Evolutionary conservation across 371 early-diverging fungal genomes (phyloP), one percentile per base, ranked within the genome.

Genomic region (Apophysomyces variabilis): DNA sequence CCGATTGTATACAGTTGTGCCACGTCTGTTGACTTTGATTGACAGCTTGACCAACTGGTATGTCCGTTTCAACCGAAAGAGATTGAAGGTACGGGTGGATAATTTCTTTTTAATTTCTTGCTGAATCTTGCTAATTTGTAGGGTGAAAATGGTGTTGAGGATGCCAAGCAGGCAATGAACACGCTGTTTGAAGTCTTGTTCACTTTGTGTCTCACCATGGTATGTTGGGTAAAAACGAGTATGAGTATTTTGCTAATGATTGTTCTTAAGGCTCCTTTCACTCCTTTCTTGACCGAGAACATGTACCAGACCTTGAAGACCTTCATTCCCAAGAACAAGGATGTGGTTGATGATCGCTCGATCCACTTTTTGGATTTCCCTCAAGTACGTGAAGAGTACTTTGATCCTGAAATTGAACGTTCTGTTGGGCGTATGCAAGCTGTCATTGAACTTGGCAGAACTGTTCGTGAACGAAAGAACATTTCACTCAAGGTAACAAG

Each of bases 1-100:
- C 86, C 87, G 98, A 60, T 88, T 99, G 56, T 98, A 98, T 87
- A 96, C 97, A 43, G 97, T 99, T 37, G 93, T 97, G 0, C 95
- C 96, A 26, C 91, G 93, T 58, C 83, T 99, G 68, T 78, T 99
- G 66, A 82, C 80, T 65, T 91, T 99, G 77, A 91, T 99, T 69
- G 99, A 99, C 74, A 88, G 93, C 62, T 85, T 99, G 62, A 99
- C 99, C 73, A 99, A 99, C 84, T 99, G 99, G 99, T 99, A 99
- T 80, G 92, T 99, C 68, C 93, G 99, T 68, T 98, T 99, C 88
- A 99, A 99, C 89, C 94, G 99, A 68, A 94, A 93, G 79, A 89
- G 97, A 66, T 86, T 99, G 66, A 99, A 98, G 91, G 72, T 71
- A 60, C 61, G 38, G 5, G 13, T 59, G 26, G 11, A 37, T n/a